Evolutionary conservation across 768 basidiomycete genomes (phyloP).

Genomic region (Psilocybe tampanensis): DNA sequence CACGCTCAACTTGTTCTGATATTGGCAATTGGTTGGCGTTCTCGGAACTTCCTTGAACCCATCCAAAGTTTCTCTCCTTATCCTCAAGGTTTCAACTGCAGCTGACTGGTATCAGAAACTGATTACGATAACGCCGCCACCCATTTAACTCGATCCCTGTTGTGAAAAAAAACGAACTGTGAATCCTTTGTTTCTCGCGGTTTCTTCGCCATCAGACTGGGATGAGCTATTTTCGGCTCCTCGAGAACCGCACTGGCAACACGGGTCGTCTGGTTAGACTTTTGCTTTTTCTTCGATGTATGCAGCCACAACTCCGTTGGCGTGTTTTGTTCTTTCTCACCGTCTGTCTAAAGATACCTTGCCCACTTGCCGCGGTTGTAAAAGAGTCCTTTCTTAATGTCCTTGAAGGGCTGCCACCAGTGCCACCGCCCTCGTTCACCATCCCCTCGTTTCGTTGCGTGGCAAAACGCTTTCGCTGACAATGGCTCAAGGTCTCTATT

Average conservation of each 20-base stretch:
- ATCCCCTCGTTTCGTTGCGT: slow-evolving; percentile 10
- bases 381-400: slow-evolving; percentile 7
- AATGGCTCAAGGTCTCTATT: slow-evolving; percentile 9
- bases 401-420: slow-evolving; percentile 17
- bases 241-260: not conserved
- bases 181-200: too few species aligned
- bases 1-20: not conserved
- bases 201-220: not conserved
- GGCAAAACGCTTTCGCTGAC: not conserved
- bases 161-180: too few species aligned
- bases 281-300: not conserved
- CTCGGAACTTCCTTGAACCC: not conserved
- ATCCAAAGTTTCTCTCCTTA: not conserved
- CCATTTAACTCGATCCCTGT: too few species aligned
- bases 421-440: slow-evolving; percentile 11
- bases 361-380: slow-evolving; percentile 11
- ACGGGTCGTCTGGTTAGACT: not conserved
- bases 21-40: not conserved
- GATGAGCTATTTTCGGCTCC: not conserved
- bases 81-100: not conserved
- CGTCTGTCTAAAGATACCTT: not conserved
- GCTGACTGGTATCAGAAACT: not conserved
- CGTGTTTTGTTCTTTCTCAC: not conserved
- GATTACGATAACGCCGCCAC: too few species aligned
- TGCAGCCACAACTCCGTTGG: slow-evolving; percentile 3